These are phyloP conservation scores for Dalbergia oliveri DNA, from an alignment of 306 rosid genomes.

Conservation along the genomic window DNA sequence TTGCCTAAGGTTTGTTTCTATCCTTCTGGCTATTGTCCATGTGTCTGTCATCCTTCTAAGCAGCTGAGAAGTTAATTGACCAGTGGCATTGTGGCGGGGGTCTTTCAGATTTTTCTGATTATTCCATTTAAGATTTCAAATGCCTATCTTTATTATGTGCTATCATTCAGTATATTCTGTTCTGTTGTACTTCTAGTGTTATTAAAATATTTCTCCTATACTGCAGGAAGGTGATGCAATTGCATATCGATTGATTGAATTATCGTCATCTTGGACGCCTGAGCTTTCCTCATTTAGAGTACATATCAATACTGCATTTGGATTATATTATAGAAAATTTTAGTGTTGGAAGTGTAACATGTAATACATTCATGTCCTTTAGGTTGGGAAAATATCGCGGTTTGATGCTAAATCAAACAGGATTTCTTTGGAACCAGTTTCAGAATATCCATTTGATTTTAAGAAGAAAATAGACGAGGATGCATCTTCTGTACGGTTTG, in stretches of 20 bases:
- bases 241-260: conserved; percentile 89
- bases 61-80: conserved; percentile 15
- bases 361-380: conserved; percentile 42
- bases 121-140: conserved; percentile 34
- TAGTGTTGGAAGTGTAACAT: conserved; percentile 18
- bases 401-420: conserved; percentile 63
- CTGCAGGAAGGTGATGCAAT: conserved; percentile 78
- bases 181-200: not conserved
- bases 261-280: conserved; percentile 91
- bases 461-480: conserved; percentile 63
- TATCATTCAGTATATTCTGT: conserved; percentile 21
- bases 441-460: conserved; percentile 76
- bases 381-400: conserved; percentile 81
- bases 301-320: conserved; percentile 46
- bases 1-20: conserved; percentile 73
- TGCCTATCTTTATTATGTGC: conserved; percentile 32
- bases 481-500: conserved; percentile 53
- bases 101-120: conserved; percentile 42
- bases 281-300: conserved; percentile 91
- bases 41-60: conserved; percentile 33
- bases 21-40: conserved; percentile 8
- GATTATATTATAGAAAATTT: conserved; percentile 29
- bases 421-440: conserved; percentile 67
- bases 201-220: conserved; percentile 30
- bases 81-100: conserved; percentile 1